A percentile compares a stretch with the other conserved stretches of the same genome.
phyloP scores from a whole-genome alignment of 768 basidiomycete species.

The Tulasnella calospora region DNA sequence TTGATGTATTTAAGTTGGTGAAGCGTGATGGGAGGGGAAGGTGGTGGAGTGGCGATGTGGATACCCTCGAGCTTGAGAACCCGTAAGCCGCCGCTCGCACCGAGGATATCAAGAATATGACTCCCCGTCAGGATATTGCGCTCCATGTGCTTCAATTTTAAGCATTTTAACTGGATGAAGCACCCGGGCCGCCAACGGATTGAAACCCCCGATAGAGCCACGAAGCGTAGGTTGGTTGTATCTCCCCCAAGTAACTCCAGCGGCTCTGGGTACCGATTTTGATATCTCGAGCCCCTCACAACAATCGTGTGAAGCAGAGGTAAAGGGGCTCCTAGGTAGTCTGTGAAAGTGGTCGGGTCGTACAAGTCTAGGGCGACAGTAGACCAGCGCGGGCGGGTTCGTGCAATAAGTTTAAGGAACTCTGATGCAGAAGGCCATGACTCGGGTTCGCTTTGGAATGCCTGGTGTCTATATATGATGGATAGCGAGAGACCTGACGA shows the following conservation, averaged over 20 bases:
- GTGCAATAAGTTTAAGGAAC: background rate
- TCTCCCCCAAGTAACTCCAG: background rate
- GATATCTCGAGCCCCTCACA: background rate
- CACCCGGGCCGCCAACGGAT: background rate
- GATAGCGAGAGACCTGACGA: background rate
- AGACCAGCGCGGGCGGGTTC: background rate
- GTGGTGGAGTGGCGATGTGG: background rate
- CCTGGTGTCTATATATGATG: background rate
- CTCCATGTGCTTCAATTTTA: background rate
- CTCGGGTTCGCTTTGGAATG: no score
- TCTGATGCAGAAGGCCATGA: background rate
- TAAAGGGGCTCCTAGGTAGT: background rate
- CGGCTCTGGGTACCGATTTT: background rate
- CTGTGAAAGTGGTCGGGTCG: background rate
- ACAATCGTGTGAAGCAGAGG: background rate
- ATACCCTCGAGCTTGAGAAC: background rate
- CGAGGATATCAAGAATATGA: background rate
- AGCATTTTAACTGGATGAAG: background rate
- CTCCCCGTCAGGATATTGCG: background rate
- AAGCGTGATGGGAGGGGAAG: background rate
- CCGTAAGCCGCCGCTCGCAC: background rate
- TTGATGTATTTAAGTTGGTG: background rate
- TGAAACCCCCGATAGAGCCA: background rate
- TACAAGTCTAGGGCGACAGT: background rate
- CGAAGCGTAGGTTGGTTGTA: background rate